Conservation (phyloP, 78 protist genomes). For the Pelomyxa schiedti region DNA sequence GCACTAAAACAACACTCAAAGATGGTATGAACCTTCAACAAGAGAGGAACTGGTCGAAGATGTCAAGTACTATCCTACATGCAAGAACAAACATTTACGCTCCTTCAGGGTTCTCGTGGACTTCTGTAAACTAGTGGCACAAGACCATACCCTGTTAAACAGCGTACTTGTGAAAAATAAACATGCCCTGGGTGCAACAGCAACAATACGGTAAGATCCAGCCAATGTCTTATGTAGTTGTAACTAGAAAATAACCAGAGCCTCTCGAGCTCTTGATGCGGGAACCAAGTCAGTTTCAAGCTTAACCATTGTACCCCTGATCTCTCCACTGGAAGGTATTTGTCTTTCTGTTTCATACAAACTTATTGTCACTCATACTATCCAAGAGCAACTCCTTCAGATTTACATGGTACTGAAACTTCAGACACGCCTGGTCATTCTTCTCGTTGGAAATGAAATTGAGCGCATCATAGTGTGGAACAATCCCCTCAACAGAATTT, state of each 20-base stretch:
- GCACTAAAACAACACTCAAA: slow-evolving; percentile 7
- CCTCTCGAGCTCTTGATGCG: not conserved
- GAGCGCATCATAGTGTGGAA: slow-evolving; percentile 63
- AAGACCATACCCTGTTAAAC: not conserved
- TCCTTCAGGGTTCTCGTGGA: not conserved
- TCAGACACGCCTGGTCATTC: slow-evolving; percentile 18
- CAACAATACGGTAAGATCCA: not conserved
- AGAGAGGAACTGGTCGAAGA: not conserved
- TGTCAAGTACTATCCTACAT: too few species aligned
- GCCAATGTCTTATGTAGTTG: not conserved
- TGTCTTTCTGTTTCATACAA: not conserved
- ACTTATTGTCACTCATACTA: not conserved
- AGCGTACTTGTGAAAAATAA: not conserved
- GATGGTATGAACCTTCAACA: not conserved
- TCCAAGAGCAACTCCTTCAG: not conserved
- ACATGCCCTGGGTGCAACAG: not conserved
- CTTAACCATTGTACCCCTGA: not conserved
- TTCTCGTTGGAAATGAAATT: slow-evolving; percentile 53
- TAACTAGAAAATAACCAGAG: not conserved
- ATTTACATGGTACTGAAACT: not conserved
- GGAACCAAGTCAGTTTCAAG: slow-evolving; percentile 1
- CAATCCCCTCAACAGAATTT: slow-evolving; percentile 32
- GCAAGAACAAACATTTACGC: too few species aligned
- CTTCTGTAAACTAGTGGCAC: not conserved
- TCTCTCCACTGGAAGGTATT: not conserved